Evolutionary conservation across 371 early-diverging fungal species (phyloP), one percentile per base, ranked within the genome.

Genomic region (Syncephalastrum monosporum): DNA sequence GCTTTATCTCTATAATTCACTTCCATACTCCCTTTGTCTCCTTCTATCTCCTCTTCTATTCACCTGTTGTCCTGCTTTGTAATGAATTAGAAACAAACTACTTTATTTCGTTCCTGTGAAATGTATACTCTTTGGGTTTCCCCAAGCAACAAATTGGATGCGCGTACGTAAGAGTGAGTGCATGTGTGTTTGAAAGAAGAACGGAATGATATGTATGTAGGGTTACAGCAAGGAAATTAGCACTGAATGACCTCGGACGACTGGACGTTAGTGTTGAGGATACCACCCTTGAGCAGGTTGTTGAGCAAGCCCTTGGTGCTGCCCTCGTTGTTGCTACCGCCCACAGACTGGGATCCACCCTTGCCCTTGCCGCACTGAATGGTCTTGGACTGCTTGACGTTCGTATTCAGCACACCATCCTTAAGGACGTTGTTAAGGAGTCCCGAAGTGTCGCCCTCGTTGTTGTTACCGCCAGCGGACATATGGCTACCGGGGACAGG

Each of bases 381-480:
- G 4, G 15, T 48, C 48, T 48, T 48, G 15, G 38, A 5, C 38
- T 17, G 21, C 24, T 48, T 19, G 48, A 17, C 21, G 48, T 46
- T 46, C 13, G 19, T 46, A 15, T 23, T 46, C 23, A 27, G 21
- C 48, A 21, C 21, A 48, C 38, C 38, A 10, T 33, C 12, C 38
- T 24, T 5, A 21, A 17, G 33, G 25, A 55, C 24, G 17, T 25
- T 25, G 10, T 44, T 55, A 8, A 44, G 44, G 44, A 55, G 44
- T 21, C 58, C 51, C 44, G 15, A 13, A 44, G 33, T 29, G 23
- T 52, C 42, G 29, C 53, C 59, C 10, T 29, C 53, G 13, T 59
- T 59, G 38, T 49, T 49, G 47, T 21, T 59, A 6, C 47, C 53
- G 53, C 16, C 42, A 54, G 38, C 55, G 38, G 38, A 33, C 38